Evolutionary conservation across 768 basidiomycete species (phyloP).

Genomic region (Mycena maculata): DNA sequence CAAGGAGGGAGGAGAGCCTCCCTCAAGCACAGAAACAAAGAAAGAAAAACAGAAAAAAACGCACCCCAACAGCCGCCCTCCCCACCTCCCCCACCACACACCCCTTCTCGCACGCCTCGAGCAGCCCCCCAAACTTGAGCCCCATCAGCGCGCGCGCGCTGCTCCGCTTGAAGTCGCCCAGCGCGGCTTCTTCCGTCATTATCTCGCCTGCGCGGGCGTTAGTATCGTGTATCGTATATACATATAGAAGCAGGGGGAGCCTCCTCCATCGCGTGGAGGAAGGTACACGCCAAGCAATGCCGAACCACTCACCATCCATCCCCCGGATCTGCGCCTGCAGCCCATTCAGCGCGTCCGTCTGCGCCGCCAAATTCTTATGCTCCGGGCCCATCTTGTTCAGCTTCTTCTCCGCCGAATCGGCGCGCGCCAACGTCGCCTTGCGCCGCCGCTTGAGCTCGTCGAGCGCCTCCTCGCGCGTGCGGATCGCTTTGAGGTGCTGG

Average conservation of each 20-base stretch:
- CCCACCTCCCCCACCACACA: conserved; percentile 39
- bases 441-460: conserved; percentile 81
- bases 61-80: conserved; percentile 3
- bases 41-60: background rate
- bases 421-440: conserved; percentile 71
- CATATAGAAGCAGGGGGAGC: too few relatives aligned
- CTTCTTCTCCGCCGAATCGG: conserved; percentile 89
- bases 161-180: conserved; percentile 87
- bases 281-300: too few relatives aligned
- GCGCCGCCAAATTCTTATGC: conserved; percentile 82
- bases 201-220: conserved; percentile 61
- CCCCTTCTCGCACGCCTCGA: conserved; percentile 90
- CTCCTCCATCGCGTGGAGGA: too few relatives aligned
- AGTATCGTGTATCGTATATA: too few relatives aligned
- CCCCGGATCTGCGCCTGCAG: conserved; percentile 80
- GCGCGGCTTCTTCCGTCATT: conserved; percentile 79
- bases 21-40: background rate
- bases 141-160: conserved; percentile 78
- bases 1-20: too few relatives aligned
- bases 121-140: conserved; percentile 87
- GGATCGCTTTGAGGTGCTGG: conserved; percentile 79
- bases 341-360: conserved; percentile 77
- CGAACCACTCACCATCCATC: conserved; percentile 73
- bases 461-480: conserved; percentile 85
- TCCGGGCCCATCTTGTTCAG: conserved; percentile 90